Evolutionary conservation across 257 asterid species (phyloP), one percentile per base, ranked within the genome.

Genomic region (Haberlea rhodopensis): DNA sequence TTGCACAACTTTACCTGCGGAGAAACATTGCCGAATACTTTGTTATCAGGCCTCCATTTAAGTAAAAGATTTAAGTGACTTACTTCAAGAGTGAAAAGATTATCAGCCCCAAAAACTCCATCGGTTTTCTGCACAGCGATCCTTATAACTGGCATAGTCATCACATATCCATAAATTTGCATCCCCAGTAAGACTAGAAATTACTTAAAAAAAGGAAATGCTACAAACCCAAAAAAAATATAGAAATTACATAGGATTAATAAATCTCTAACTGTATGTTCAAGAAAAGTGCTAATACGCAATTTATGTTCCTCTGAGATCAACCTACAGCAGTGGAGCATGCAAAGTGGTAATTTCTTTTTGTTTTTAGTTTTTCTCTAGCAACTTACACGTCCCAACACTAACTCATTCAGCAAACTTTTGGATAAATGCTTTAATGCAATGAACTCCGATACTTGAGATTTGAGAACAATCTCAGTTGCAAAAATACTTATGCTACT

Each of bases 81-180:
- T 78, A 87, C 99, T 82, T 92, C 91, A 68, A 87, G 81, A 64
- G 91, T 80, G 87, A 85, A 89, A 73, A 92, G 82, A 82, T 84
- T 84, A 76, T 81, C 95, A 60, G 78, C 77, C n/a, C 68, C 76
- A 32, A 62, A 73, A 67, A 71, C 74, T 26, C 74, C 89, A 57
- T 62, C 81, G 43, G 55, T 67, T 60, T 83, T 79, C 77, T 81
- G 80, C 34, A 21, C 29, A 51, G 82, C 86, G 67, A 68, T 87
- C 85, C 90, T 76, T 80, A 87, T 80, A 80, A 83, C 98, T 91
- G 86, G 68, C 53, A 71, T n/a, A 32, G 34, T 58, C 48, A 74
- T n/a, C 55, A 32, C 22, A 46, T 52, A 31, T 46, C 57, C 57
- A 55, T 60, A 25, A 66, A 26, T 10, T 28, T 62, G 51, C 53